phyloP scores from a whole-genome alignment of 768 basidiomycete species.

The Thelephora ganbajun region DNA sequence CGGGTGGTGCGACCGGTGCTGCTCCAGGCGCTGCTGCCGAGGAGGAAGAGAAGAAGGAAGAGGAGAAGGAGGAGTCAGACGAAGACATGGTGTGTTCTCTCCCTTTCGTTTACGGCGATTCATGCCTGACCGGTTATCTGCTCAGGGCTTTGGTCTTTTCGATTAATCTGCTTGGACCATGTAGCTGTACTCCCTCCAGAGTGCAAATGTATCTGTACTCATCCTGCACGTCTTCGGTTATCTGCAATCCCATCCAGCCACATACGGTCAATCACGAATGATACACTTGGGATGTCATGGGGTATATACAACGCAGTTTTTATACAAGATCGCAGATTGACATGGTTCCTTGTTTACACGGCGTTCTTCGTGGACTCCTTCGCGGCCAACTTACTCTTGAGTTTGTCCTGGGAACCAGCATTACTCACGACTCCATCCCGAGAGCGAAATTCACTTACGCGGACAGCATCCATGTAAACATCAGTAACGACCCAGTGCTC shows the following conservation, averaged over 20 bases:
- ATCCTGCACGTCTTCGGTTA: too few relatives aligned
- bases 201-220: too few relatives aligned
- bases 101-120: neutral
- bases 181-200: too few relatives aligned
- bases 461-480: slow-evolving; percentile 87
- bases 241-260: too few relatives aligned
- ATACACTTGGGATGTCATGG: too few relatives aligned
- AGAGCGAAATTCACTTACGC: slow-evolving; percentile 33
- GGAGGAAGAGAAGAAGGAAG: slow-evolving; percentile 73
- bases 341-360: neutral
- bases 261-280: too few relatives aligned
- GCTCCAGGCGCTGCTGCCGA: slow-evolving; percentile 56
- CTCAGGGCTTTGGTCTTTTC: slow-evolving; percentile 91
- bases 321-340: too few relatives aligned
- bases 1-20: slow-evolving; percentile 40
- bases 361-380: slow-evolving; percentile 6
- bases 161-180: slow-evolving; percentile 30
- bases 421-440: neutral
- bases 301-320: too few relatives aligned
- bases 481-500: slow-evolving; percentile 97
- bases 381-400: slow-evolving; percentile 14
- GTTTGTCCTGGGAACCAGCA: slow-evolving; percentile 11
- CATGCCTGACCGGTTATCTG: neutral
- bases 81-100: slow-evolving; percentile 66
- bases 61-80: slow-evolving; percentile 81